These are phyloP conservation scores for Komagataella ulmi DNA, from an alignment of 805 yeast genomes.

Conservation along the genomic window DNA sequence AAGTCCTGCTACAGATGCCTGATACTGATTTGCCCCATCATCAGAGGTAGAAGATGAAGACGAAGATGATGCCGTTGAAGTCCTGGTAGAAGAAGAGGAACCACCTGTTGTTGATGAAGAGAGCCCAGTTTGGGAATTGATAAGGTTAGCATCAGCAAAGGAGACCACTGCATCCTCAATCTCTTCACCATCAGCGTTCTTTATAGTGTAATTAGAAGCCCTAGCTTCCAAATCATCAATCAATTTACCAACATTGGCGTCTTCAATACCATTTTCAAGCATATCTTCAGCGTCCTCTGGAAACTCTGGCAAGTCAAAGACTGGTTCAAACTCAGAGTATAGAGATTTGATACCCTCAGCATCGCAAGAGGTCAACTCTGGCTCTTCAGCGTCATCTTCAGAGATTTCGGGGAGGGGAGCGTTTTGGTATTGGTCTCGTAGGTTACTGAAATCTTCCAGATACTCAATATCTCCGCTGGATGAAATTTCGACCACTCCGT, in stretches of 20 bases:
- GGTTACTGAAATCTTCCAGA: constrained; percentile 35
- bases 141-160: constrained; percentile 19
- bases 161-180: constrained; percentile 23
- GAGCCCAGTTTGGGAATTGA: constrained; percentile 16
- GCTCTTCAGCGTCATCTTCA: constrained; percentile 20
- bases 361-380: constrained; percentile 24
- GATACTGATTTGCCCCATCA: neutral
- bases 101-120: constrained; percentile 6
- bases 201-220: constrained; percentile 25
- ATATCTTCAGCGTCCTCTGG: constrained; percentile 28
- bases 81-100: constrained; percentile 8
- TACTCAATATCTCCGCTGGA: constrained; percentile 26
- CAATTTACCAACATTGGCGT: constrained; percentile 29
- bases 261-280: constrained; percentile 34
- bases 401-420: constrained; percentile 22
- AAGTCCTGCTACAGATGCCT: neutral
- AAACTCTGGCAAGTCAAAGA: constrained; percentile 33
- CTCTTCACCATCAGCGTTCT: constrained; percentile 19
- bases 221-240: constrained; percentile 11
- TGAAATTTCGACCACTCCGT: constrained; percentile 55
- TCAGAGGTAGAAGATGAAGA: constrained; percentile 5
- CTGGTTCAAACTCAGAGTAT: constrained; percentile 28
- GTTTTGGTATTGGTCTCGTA: constrained; percentile 27
- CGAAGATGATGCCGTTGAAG: neutral
- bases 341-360: constrained; percentile 19